These are phyloP conservation scores for Heterobasidion annosum DNA, from an alignment of 1,284 basidiomycete species.

Conservation along the genomic window DNA sequence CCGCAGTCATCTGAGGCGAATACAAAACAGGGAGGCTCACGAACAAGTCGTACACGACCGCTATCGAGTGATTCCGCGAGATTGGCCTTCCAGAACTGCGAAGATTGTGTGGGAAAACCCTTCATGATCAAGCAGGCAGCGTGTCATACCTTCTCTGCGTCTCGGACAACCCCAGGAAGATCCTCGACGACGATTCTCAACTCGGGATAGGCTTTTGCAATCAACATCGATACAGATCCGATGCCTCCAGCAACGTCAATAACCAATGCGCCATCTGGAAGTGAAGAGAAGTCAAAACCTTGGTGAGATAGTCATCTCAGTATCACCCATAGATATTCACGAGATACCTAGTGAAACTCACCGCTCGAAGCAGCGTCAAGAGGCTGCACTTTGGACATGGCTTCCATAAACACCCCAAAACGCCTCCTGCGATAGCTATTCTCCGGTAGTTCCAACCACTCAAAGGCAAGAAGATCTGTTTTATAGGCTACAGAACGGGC, in stretches of 20 bases:
- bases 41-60: constrained; percentile 13
- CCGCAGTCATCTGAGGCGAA: too few relatives aligned
- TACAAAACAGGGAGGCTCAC: not conserved
- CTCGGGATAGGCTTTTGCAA: constrained; percentile 13
- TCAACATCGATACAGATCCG: constrained; percentile 12
- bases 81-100: constrained; percentile 15
- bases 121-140: not conserved
- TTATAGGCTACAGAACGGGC: constrained; percentile 18
- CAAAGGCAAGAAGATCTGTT: constrained; percentile 14
- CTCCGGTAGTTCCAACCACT: constrained; percentile 17
- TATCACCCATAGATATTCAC: not conserved
- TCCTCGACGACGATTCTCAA: constrained; percentile 17
- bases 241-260: constrained; percentile 17
- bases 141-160: not conserved
- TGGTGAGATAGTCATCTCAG: too few relatives aligned
- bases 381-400: constrained; percentile 14
- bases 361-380: constrained; percentile 14
- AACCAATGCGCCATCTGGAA: constrained; percentile 11
- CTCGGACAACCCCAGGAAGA: not conserved
- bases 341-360: not conserved
- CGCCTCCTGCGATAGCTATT: constrained; percentile 13
- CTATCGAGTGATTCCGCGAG: constrained; percentile 13
- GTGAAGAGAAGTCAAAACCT: constrained; percentile 8
- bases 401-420: constrained; percentile 18
- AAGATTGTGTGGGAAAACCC: too few relatives aligned